Conservation (phyloP, 495 filamentous ascomycete species). For the Evernia prunastri region DNA sequence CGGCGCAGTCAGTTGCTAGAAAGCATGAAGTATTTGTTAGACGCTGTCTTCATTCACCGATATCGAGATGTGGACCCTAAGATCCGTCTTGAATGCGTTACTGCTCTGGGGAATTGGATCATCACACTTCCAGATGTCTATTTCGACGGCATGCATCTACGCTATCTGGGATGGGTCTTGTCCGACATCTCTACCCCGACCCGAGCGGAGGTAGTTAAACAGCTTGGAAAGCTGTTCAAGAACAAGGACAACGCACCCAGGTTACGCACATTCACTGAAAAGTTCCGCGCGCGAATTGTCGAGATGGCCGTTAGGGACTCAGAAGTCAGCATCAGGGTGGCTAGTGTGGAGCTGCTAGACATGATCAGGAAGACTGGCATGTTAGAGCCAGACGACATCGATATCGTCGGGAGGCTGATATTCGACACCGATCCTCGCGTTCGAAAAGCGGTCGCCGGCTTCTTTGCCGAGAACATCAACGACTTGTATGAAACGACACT, state of each 20-base stretch:
- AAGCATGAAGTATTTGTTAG: constrained; percentile 72
- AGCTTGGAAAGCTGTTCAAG: constrained; percentile 69
- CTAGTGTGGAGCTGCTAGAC: constrained; percentile 72
- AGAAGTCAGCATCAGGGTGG: constrained; percentile 68
- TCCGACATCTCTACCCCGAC: constrained; percentile 66
- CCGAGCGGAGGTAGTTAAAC: constrained; percentile 70
- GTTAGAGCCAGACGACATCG: constrained; percentile 84
- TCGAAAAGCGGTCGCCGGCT: constrained; percentile 77
- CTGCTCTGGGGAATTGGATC: constrained; percentile 83
- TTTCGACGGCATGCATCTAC: constrained; percentile 77
- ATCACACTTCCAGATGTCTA: constrained; percentile 73
- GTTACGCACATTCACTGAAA: constrained; percentile 80
- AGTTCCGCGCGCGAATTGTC: constrained; percentile 78
- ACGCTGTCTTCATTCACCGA: constrained; percentile 86
- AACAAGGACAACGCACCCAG: constrained; percentile 67
- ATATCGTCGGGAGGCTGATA: constrained; percentile 73
- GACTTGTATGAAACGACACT: constrained; percentile 72
- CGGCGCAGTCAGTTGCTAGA: constrained; percentile 57
- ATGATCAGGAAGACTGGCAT: constrained; percentile 75
- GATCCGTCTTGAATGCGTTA: constrained; percentile 78
- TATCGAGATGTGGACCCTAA: constrained; percentile 88
- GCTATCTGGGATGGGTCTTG: constrained; percentile 87
- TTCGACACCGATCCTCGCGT: constrained; percentile 80
- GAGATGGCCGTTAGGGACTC: constrained; percentile 85
- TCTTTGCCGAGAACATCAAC: constrained; percentile 80